Conservation (phyloP, 225 moss, liverwort and hornwort species). For the Thuidium tamariscinum region DNA sequence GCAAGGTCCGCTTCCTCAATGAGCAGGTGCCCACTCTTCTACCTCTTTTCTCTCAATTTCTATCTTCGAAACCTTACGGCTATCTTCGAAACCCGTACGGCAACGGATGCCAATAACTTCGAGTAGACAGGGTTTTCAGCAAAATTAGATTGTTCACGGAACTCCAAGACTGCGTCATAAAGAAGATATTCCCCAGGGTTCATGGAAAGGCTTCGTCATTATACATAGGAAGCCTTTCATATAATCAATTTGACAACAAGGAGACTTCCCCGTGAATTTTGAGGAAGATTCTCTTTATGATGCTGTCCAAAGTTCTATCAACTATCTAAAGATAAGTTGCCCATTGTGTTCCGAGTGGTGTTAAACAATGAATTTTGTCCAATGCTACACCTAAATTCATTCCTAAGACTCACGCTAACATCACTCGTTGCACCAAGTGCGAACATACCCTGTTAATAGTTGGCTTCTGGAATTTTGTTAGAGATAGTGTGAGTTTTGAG, state of each 20-base stretch:
- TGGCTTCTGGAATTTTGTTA: not conserved
- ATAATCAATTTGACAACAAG: not conserved
- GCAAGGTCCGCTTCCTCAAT: constrained; percentile 57
- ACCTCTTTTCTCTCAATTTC: not conserved
- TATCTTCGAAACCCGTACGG: not conserved
- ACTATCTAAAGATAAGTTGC: not conserved
- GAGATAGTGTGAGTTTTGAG: not conserved
- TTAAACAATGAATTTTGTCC: not conserved
- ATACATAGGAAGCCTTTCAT: not conserved
- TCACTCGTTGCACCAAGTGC: not conserved
- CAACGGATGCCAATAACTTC: not conserved
- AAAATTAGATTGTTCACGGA: not conserved
- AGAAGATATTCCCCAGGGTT: not conserved
- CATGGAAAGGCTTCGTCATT: not conserved
- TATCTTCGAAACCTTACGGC: not conserved
- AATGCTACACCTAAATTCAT: not conserved
- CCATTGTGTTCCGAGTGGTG: too few relatives aligned
- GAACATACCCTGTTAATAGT: not conserved
- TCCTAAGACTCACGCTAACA: not conserved
- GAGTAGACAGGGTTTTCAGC: not conserved
- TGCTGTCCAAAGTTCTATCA: not conserved
- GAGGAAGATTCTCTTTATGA: not conserved
- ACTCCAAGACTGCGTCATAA: not conserved
- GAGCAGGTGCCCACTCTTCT: constrained; percentile 29
- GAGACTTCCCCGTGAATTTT: not conserved